A percentile compares a stretch with the other conserved stretches of the same genome.
Evolutionary conservation across 2,329 filamentous ascomycete species (phyloP).

Genomic region (Lasiodiplodia theobromae): DNA sequence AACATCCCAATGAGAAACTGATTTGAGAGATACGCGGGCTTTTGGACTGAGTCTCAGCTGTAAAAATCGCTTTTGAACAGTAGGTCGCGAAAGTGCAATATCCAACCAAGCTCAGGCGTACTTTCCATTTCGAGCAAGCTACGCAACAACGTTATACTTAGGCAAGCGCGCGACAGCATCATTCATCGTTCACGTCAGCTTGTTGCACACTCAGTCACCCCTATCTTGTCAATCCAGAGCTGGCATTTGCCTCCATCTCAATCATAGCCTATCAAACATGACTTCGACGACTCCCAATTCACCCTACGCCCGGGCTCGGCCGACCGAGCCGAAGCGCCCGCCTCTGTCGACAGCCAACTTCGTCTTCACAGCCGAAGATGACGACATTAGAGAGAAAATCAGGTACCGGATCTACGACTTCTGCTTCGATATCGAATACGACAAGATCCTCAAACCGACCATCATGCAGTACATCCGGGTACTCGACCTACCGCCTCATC

Average conservation of each 20-base stretch:
- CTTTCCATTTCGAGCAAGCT: background rate
- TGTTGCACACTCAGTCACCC: background rate
- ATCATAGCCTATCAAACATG: background rate
- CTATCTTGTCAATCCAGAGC: background rate
- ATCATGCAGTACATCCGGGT: conserved; percentile 9
- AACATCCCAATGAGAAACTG: background rate
- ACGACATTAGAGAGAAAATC: background rate
- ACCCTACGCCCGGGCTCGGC: background rate
- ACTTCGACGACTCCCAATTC: background rate
- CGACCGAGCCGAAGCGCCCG: background rate
- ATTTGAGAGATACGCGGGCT: too few species aligned
- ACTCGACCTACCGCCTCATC: background rate
- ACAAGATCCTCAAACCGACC: background rate
- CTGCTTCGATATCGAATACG: conserved; percentile 15
- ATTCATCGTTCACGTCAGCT: background rate
- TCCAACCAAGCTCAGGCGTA: too few species aligned
- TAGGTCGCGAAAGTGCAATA: too few species aligned
- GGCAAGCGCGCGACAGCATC: background rate
- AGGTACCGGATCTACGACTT: conserved; percentile 15
- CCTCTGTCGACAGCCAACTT: background rate
- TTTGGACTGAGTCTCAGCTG: background rate
- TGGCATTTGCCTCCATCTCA: background rate
- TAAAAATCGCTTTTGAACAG: background rate
- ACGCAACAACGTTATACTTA: background rate
- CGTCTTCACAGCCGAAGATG: background rate